phyloP scores from a whole-genome alignment of 768 basidiomycete species.

The Saitozyma sp. region DNA sequence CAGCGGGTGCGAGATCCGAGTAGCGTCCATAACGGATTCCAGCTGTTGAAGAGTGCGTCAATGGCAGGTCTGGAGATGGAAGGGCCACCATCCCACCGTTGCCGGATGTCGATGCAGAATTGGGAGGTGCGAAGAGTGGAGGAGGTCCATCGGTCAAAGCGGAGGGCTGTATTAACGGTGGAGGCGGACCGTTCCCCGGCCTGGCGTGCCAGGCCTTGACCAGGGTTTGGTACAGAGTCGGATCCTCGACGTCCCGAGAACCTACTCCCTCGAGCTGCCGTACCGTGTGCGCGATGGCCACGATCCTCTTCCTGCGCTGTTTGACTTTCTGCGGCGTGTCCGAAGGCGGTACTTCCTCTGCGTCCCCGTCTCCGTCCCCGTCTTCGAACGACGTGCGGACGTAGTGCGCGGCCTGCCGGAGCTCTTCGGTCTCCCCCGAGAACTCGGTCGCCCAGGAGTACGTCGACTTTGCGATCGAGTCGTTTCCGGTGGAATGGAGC shows the following conservation, averaged over 20 bases:
- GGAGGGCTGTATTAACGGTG: background rate
- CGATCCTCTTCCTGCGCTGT: conserved; percentile 31
- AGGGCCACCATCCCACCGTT: background rate
- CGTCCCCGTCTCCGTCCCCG: background rate
- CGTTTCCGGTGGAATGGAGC: no score
- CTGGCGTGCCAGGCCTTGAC: conserved; percentile 34
- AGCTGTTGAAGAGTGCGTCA: no score
- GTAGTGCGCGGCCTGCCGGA: conserved; percentile 37
- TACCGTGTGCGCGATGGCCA: conserved; percentile 41
- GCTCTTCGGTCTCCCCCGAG: conserved; percentile 40
- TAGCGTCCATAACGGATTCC: no score
- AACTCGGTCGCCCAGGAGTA: conserved; percentile 43
- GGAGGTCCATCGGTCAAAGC: conserved; percentile 4
- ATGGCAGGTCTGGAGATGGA: background rate
- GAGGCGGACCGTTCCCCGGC: conserved; percentile 1
- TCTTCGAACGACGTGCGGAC: conserved; percentile 14
- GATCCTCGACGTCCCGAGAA: conserved; percentile 35
- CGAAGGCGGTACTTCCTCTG: conserved; percentile 10
- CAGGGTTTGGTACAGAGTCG: conserved; percentile 29
- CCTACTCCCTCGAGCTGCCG: conserved; percentile 43
- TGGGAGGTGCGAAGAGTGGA: conserved; percentile 5
- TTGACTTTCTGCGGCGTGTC: conserved; percentile 27
- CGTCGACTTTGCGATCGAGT: conserved; percentile 19
- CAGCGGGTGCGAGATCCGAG: background rate
- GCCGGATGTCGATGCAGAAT: background rate